phyloP scores from a whole-genome alignment of 108 stramenopile species.

The Pseudonitzschia delicatissima region DNA sequence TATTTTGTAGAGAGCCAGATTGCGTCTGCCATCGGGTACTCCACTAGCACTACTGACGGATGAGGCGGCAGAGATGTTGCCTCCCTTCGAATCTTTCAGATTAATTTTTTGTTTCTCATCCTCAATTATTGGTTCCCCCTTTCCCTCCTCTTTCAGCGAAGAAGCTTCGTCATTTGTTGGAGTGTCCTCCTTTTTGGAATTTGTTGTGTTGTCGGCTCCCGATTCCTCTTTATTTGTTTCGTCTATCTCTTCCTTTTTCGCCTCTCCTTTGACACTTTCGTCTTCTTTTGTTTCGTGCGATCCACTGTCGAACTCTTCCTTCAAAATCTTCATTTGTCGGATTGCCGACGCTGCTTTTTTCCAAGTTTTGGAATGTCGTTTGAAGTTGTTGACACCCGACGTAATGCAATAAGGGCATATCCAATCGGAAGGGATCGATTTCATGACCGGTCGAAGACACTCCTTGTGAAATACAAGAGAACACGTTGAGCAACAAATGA shows the following conservation, averaged over 20 bases:
- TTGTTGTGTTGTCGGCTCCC: background rate
- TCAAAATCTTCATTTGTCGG: slow-evolving; percentile 68
- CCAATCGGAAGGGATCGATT: slow-evolving; percentile 62
- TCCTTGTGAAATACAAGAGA: slow-evolving; percentile 86
- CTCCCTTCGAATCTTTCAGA: background rate
- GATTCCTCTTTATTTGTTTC: slow-evolving; percentile 6
- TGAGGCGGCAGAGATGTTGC: background rate
- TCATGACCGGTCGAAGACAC: slow-evolving; percentile 79
- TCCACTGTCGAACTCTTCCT: slow-evolving; percentile 17
- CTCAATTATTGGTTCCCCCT: background rate
- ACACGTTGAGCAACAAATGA: slow-evolving; percentile 91
- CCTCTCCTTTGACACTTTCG: slow-evolving; percentile 9
- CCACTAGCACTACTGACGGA: background rate
- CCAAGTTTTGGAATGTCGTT: slow-evolving; percentile 58
- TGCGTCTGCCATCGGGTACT: slow-evolving; percentile 2
- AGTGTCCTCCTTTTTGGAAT: background rate
- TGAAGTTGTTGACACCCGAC: slow-evolving; percentile 35
- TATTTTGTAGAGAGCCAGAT: slow-evolving; percentile 22
- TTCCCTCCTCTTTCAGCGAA: background rate
- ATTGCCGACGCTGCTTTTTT: slow-evolving; percentile 57
- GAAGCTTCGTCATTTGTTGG: background rate
- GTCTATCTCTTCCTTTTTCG: background rate
- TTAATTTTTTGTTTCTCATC: background rate
- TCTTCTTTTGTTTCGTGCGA: background rate
- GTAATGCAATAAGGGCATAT: slow-evolving; percentile 74